Evolutionary conservation across 2,329 filamentous ascomycete genomes (phyloP).

Genomic region (Neospermospora avenae): DNA sequence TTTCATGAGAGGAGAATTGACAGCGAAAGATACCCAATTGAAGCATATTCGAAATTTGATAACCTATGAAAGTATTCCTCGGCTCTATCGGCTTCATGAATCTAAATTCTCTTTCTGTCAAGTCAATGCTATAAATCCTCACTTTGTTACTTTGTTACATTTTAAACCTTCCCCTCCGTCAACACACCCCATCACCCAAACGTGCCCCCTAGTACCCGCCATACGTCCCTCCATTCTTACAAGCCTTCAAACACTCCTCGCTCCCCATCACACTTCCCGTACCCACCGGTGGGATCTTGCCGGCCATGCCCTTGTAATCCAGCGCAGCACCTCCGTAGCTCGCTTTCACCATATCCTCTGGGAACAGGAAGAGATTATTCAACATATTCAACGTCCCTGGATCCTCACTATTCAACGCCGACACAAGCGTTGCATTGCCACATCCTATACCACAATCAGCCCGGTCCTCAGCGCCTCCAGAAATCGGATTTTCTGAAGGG

Average conservation of each 20-base stretch:
- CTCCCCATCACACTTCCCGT: constrained; percentile 42
- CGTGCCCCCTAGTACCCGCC: background rate
- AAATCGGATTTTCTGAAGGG: too few relatives aligned
- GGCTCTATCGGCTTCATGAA: too few relatives aligned
- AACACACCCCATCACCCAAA: background rate
- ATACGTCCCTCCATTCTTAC: constrained; percentile 1
- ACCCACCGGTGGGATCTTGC: constrained; percentile 39
- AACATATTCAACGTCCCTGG: background rate
- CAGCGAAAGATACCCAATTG: background rate
- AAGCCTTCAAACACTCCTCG: constrained; percentile 37
- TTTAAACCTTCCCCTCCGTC: background rate
- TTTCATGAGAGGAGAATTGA: background rate
- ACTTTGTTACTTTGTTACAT: background rate
- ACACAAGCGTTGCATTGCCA: background rate
- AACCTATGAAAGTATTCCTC: too few relatives aligned
- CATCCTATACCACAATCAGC: background rate
- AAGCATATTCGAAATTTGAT: too few relatives aligned
- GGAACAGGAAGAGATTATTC: background rate
- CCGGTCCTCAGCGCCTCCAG: background rate
- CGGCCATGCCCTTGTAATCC: constrained; percentile 34
- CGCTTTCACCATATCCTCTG: background rate
- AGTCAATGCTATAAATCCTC: background rate
- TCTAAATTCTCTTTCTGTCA: too few relatives aligned
- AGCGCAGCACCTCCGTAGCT: background rate
- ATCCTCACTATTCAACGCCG: background rate